Evolutionary conservation across 2,329 filamentous ascomycete genomes (phyloP), one percentile per base, ranked within the genome.

Genomic region (Tolypocladium ovalisporum): DNA sequence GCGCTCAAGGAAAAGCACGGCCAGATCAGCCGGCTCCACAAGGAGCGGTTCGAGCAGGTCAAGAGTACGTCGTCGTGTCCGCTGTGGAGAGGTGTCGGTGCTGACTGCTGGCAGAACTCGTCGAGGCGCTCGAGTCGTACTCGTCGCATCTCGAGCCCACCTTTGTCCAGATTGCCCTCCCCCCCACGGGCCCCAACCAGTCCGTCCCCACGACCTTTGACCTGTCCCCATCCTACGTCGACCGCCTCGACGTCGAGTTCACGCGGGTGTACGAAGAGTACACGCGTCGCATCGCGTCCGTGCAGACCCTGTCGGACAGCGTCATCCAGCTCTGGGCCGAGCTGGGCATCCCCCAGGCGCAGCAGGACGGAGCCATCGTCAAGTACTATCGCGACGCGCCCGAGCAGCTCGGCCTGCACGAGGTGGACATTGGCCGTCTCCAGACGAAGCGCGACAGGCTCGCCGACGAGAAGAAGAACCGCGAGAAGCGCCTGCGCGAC

Each of bases 201-300:
- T 85, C 86, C 15, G 80, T 96, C 42, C 84, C 92, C 1, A 84
- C 90, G 3, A 88, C 81, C 55, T 97, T 99, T 70, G 92, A 97
- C 66, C 84, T 99, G n/a, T 97, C 93, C 0, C 85, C 89, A 0
- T 80, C 87, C 5, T 99, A 97, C 67, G 89, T 97, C 56, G 84
- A 89, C 60, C 85, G 87, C 58, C 82, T 99, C 24, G 93, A 99
- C 69, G 80, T 82, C 56, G 94, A 99, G 72, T 99, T 97, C 68
- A 90, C 90, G 13, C 85, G 91, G 59, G 90, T 99, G 24, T 97
- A 97, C 72, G 91, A 97, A 67, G 95, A 99, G 75, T 99, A 97
- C 73, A 90, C 87, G 49, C 88, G 86, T 63, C 89, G 94, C 53
- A 79, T 96, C 51, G 81, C 82, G 35, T 84, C 83, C 0, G 91